Base-by-base conservation (phyloP, 176 grass and related monocot genomes). In the Aegilops bicornis region DNA sequence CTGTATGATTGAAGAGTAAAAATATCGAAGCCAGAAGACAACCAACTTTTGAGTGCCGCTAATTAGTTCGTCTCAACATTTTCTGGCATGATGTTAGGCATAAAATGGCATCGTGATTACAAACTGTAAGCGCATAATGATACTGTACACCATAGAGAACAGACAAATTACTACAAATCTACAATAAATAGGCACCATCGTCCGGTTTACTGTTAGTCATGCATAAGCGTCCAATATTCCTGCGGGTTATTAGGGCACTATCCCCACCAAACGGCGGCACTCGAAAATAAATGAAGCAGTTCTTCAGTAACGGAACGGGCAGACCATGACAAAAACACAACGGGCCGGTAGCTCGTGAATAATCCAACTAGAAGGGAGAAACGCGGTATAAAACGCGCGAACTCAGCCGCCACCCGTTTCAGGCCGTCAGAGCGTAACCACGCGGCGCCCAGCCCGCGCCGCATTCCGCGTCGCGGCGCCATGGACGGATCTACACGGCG, bases 1-100 rank as follows among this genome's bases (percentile, higher is more conserved):
- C 25, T 62, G 8, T 17, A 62, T 63, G 70, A 75, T 88, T 69
- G n/a, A n/a, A n/a, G n/a, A n/a, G n/a, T n/a, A n/a, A n/a, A 54
- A 40, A 73, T 24, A 24, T 61, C 8, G 17, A 39, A 77, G 39
- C 47, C 69, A 81, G 59, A 76, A 37, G 50, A 83, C 40, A 25
- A 78, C 4, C 22, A 70, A 5, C 43, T 69, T 20, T 22, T 80
- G 76, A 84, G 63, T 5, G 52, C 42, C 16, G 59, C 47, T 58
- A 82, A 82, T 76, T 59, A 7, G 11, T 73, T 82, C 1, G 13
- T 88, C 10, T 52, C 39, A 52, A 73, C 23, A 58, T 29, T 20
- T 39, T 58, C 79, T 73, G 74, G 42, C 14, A 30, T 13, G 78
- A 69, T 22, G 15, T 64, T 83, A 29, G 22, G 20, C 35, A 61